Evolutionary conservation across 2,329 filamentous ascomycete genomes (phyloP), one percentile per base, ranked within the genome.

Genomic region (Pseudocercospora ulei): DNA sequence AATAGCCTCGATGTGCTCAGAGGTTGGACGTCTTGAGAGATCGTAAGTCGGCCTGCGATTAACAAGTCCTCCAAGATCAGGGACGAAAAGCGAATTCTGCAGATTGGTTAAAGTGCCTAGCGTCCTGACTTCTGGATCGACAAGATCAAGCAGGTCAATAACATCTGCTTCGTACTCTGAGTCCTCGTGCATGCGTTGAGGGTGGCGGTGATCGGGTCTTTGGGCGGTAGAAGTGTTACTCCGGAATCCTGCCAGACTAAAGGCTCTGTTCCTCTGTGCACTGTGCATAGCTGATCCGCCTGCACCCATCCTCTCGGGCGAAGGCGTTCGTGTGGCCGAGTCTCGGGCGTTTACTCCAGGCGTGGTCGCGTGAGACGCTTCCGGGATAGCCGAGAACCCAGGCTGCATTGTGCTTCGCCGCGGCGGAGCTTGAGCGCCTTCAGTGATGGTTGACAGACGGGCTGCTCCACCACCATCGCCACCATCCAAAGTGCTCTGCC

Each of bases 61-160:
- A 34, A 92, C 52, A 51, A 76, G 76, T 42, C 70, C 67, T 25
- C 84, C 84, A n/a, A 92, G 67, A 48, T 86, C 79, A 0, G 85
- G 85, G 1, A 92, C 67, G 61, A 92, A 92, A 6, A 93, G 73
- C 0, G 84, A 90, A 58, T 93, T 93, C 55, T 92, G 84, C 12
- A 93, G 78, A 54, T 93, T 93, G 27, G 82, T 92, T 6, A 92
- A 71, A 8, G 83, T 88, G 0, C 82, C 84, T 3, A 93, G 65
- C 0, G 84, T 84, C 22, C 82, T 76, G 3, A 93, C 78, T 63
- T 92, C 82, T 26, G 84, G 83, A 53, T 92, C 84, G 47, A 83
- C 67, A 19, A 80, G 72, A 61, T 82, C 78, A 34, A 83, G 62
- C 9, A 82, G 62, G 57, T 82, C 76, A 4, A 82, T 77, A 48